phyloP scores from a whole-genome alignment of 2,329 filamentous ascomycete species.

The Exophiala phaeomuriformis region DNA sequence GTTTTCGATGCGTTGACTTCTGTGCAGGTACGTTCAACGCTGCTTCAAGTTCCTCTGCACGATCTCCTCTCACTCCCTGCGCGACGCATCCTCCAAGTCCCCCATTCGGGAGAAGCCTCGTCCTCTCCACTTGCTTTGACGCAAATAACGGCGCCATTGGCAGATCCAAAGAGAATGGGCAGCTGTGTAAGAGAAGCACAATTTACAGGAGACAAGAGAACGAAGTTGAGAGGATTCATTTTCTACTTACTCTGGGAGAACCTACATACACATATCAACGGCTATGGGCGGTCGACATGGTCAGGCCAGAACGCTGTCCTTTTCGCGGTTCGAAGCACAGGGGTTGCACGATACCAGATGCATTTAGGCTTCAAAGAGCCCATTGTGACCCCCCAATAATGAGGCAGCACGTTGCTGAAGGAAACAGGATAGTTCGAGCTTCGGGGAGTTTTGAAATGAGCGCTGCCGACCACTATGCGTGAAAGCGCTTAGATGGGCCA shows the following conservation, averaged over 20 bases:
- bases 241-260: background rate
- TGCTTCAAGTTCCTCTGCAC: background rate
- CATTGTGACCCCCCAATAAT: slow-evolving; percentile 6
- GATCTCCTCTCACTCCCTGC: background rate
- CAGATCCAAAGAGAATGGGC: background rate
- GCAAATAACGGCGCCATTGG: slow-evolving; percentile 16
- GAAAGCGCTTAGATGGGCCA: slow-evolving; percentile 18
- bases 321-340: slow-evolving; percentile 9
- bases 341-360: slow-evolving; percentile 9
- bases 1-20: slow-evolving; percentile 1
- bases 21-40: background rate
- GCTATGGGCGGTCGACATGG: background rate
- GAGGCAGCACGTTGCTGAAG: background rate
- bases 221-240: background rate
- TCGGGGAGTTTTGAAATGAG: background rate
- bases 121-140: slow-evolving; percentile 1
- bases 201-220: background rate
- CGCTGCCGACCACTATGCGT: background rate
- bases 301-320: background rate
- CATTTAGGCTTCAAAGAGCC: slow-evolving; percentile 1
- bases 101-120: slow-evolving; percentile 12
- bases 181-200: background rate
- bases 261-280: background rate
- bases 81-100: slow-evolving; percentile 16
- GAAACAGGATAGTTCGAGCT: background rate